Base-by-base conservation (phyloP, 257 asterid genomes). In the Primulina tabacum region DNA sequence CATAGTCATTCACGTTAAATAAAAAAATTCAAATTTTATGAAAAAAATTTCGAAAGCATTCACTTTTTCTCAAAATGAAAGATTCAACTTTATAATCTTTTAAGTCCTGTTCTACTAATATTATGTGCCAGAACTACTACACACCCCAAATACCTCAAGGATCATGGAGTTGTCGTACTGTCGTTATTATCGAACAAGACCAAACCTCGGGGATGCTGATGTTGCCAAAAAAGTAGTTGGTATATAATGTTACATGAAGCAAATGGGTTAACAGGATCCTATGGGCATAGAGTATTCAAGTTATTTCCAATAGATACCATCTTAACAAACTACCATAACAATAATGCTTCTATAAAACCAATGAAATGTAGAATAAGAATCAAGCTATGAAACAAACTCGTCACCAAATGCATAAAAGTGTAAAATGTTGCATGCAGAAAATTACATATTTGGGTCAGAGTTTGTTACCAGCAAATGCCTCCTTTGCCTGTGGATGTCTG, bases 401-500 rank as follows among this genome's bases (percentile, higher is more conserved):
- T 63, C 65, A 28, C 1, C 30, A 30, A 64, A 10, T 55, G 16
- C 26, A 29, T 43, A 63, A 70, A 68, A 72, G 40, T 71, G 62
- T 35, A 66, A 35, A 63, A 30, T 47, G 71, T 26, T 30, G 58
- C 11, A 50, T 72, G 75, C 74, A 62, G 18, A 55, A 17, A 69
- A 71, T 71, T 18, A 57, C 50, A 53, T 21, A 59, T 60, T 67
- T 78, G 60, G 69, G 34, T 61, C 59, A 34, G 37, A 62, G 34
- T 38, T 56, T 62, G 65, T 83, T 90, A 92, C 98, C 97, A 77
- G 88, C 95, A 81, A 93, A 93, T 66, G 99, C 99, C 80, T 93
- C 99, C 90, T 87, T 93, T 18, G 99, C 92, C 84, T 87, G 96
- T 62, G 97, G 96, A 82, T 93, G 97, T 68, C 90, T 91, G 83